These are phyloP conservation scores for Ustilago lituana DNA, from an alignment of 1,284 basidiomycete species.

Conservation along the genomic window DNA sequence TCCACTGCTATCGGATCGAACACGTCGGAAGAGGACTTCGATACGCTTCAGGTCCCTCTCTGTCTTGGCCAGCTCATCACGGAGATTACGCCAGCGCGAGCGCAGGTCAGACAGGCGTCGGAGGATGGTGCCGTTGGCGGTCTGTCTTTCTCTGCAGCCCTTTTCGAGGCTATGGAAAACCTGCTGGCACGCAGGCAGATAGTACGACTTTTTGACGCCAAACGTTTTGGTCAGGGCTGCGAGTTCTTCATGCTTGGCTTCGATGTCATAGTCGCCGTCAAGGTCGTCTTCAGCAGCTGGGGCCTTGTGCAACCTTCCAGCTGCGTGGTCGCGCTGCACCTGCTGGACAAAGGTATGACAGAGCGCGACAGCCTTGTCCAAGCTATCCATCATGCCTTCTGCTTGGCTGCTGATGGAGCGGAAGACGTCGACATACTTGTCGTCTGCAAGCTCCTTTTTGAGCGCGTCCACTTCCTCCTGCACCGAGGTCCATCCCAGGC, in stretches of 20 bases:
- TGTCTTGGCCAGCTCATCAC: conserved; percentile 78
- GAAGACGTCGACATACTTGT: conserved; percentile 94
- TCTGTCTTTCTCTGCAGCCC: conserved; percentile 85
- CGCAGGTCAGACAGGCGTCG: conserved; percentile 85
- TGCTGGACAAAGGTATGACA: conserved; percentile 74
- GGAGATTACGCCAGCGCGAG: conserved; percentile 80
- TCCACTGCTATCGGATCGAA: conserved; percentile 36
- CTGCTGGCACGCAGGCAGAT: conserved; percentile 89
- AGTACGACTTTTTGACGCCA: conserved; percentile 73
- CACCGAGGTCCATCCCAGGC: conserved; percentile 79
- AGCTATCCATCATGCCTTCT: conserved; percentile 92
- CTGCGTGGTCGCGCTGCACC: conserved; percentile 31
- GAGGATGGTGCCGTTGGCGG: conserved; percentile 92
- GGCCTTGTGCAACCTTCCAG: conserved; percentile 19
- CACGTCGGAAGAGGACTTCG: conserved; percentile 72
- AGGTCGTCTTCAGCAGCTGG: conserved; percentile 28
- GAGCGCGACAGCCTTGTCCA: conserved; percentile 87
- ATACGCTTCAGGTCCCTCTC: conserved; percentile 82
- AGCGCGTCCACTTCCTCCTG: conserved; percentile 82
- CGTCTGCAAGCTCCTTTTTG: conserved; percentile 89
- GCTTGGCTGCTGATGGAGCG: conserved; percentile 89
- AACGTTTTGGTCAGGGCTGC: conserved; percentile 42
- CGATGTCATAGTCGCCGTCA: conserved; percentile 24
- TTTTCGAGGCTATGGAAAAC: conserved; percentile 92
- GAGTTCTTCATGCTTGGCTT: conserved; percentile 47